phyloP scores from a whole-genome alignment of 495 filamentous ascomycete genomes.

The Saxophila tyrrhenica region DNA sequence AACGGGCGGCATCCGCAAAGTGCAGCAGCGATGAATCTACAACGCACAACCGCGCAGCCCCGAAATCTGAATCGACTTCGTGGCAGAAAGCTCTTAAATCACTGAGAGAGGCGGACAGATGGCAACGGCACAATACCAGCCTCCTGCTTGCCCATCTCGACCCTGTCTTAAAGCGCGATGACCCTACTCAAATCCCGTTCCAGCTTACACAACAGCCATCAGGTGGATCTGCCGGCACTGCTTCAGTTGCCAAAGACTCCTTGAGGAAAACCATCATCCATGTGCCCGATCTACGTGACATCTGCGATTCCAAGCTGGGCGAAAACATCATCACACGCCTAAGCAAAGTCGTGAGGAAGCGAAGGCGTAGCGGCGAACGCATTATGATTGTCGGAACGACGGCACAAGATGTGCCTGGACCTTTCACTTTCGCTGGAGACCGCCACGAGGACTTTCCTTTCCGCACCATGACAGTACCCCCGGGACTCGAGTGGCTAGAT shows the following conservation, averaged over 20 bases:
- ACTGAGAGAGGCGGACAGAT: neutral
- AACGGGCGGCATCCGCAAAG: neutral
- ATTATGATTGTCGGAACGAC: slow-evolving; percentile 69
- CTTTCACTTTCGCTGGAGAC: neutral
- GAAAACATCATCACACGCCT: slow-evolving; percentile 51
- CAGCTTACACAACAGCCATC: neutral
- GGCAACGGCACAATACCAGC: neutral
- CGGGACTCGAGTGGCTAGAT: no score
- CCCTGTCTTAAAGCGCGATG: neutral
- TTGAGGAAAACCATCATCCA: slow-evolving; percentile 49
- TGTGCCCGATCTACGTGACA: slow-evolving; percentile 67
- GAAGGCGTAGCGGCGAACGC: slow-evolving; percentile 54
- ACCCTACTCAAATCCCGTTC: neutral
- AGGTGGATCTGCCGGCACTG: neutral
- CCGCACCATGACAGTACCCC: slow-evolving; percentile 33
- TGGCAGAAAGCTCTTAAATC: no score
- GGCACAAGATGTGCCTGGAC: neutral
- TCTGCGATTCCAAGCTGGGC: slow-evolving; percentile 53
- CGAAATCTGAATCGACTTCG: no score
- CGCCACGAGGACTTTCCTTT: slow-evolving; percentile 30
- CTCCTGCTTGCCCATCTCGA: neutral
- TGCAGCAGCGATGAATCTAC: neutral
- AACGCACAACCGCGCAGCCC: neutral
- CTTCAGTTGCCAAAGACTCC: neutral
- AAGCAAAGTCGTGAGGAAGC: slow-evolving; percentile 55